These are phyloP conservation scores for Cercospora sp. DNA, from an alignment of 2,329 filamentous ascomycete species.

Conservation along the genomic window DNA sequence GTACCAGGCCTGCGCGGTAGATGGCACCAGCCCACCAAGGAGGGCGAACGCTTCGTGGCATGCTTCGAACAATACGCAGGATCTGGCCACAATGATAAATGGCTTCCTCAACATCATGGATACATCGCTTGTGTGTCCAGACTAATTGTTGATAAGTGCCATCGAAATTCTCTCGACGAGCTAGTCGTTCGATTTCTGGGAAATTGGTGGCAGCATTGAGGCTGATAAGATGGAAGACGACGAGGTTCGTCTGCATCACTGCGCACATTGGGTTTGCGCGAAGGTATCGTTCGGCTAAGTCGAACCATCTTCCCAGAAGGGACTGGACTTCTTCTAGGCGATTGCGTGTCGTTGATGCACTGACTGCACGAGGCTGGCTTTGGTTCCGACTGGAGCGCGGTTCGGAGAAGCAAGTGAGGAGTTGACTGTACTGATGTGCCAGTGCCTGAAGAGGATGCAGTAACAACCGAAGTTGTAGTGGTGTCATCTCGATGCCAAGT, in stretches of 20 bases:
- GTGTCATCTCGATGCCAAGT: constrained; percentile 55
- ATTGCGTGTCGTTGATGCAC: constrained; percentile 60
- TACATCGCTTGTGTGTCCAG: constrained; percentile 62
- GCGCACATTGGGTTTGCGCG: constrained; percentile 60
- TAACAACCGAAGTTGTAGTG: constrained; percentile 63
- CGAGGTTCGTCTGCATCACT: constrained; percentile 64
- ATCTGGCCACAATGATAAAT: constrained; percentile 70
- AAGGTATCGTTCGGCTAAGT: constrained; percentile 59
- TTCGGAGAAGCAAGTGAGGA: constrained; percentile 66
- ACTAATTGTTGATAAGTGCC: constrained; percentile 57
- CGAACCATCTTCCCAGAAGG: constrained; percentile 66
- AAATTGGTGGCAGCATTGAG: constrained; percentile 70
- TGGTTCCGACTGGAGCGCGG: constrained; percentile 50
- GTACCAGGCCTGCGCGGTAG: constrained; percentile 64
- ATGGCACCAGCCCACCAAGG: constrained; percentile 71
- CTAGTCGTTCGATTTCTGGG: constrained; percentile 65
- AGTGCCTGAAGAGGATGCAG: constrained; percentile 68
- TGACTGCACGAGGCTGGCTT: constrained; percentile 51
- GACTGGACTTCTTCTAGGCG: constrained; percentile 65
- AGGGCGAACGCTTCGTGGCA: constrained; percentile 62
- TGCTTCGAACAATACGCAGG: constrained; percentile 60
- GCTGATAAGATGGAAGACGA: constrained; percentile 70
- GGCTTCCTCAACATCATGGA: constrained; percentile 63
- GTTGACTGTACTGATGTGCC: constrained; percentile 64
- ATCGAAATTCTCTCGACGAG: constrained; percentile 61